Evolutionary conservation across 2,329 filamentous ascomycete genomes (phyloP).

Genomic region (Cladorrhinum sp.): DNA sequence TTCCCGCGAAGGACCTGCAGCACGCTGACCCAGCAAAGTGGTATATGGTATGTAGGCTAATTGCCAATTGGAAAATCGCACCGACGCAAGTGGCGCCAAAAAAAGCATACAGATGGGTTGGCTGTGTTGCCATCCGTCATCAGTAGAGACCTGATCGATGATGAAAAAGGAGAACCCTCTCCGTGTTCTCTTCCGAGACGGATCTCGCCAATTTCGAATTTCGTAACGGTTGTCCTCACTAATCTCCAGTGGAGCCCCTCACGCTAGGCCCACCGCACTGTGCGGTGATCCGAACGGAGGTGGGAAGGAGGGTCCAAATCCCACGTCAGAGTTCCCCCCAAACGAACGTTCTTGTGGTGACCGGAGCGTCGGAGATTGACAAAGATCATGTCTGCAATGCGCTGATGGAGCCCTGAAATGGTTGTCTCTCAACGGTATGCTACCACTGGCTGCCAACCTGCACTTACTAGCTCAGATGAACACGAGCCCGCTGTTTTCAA

Average conservation of each 20-base stretch:
- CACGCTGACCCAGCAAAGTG: too few species aligned
- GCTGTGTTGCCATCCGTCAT: too few species aligned
- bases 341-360: too few species aligned
- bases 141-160: neutral
- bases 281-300: neutral
- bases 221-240: neutral
- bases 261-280: neutral
- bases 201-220: neutral
- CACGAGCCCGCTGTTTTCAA: neutral
- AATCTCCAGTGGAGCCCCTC: constrained; percentile 1
- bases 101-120: neutral
- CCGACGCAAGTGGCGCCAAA: neutral
- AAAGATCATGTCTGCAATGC: neutral
- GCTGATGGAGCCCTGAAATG: neutral
- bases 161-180: neutral
- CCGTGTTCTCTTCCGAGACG: neutral
- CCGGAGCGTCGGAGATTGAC: neutral
- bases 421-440: neutral
- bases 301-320: too few species aligned
- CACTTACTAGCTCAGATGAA: neutral
- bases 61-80: neutral
- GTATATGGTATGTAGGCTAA: neutral
- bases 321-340: neutral
- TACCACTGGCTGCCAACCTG: too few species aligned
- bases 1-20: neutral